phyloP scores from a whole-genome alignment of 805 yeast genomes.

The Myxozyma mucilagina region DNA sequence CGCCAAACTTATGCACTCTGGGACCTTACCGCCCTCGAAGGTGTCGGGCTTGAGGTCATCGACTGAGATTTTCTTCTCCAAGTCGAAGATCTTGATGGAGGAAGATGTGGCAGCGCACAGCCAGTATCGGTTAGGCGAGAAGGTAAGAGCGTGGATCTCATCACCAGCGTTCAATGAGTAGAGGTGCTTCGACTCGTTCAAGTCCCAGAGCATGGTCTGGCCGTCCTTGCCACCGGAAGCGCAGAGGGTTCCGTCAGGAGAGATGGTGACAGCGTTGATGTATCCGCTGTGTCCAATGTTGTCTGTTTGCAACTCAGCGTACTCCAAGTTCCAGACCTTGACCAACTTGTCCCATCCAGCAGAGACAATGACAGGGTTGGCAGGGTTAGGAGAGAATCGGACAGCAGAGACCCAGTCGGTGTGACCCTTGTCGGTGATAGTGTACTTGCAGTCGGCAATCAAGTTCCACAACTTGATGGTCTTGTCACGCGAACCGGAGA shows the following conservation, averaged over 20 bases:
- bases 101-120: slow-evolving; percentile 98
- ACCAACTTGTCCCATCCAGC: slow-evolving; percentile 99
- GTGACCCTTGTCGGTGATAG: slow-evolving; percentile 80
- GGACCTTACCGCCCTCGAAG: slow-evolving; percentile 86
- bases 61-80: slow-evolving; percentile 89
- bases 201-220: slow-evolving; percentile 96
- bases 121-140: slow-evolving; percentile 99
- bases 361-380: slow-evolving; percentile 77
- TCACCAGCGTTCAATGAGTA: slow-evolving; percentile 94
- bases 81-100: slow-evolving; percentile 97
- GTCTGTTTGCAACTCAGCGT: slow-evolving; percentile 87
- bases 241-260: slow-evolving; percentile 99
- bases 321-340: slow-evolving; percentile 93
- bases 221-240: slow-evolving; percentile 99
- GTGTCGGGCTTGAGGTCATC: slow-evolving; percentile 99
- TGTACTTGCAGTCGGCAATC: slow-evolving; percentile 93
- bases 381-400: slow-evolving; percentile 81
- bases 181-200: slow-evolving; percentile 77
- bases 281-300: slow-evolving; percentile 99
- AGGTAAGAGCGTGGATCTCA: slow-evolving; percentile 96
- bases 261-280: slow-evolving; percentile 93
- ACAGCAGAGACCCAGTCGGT: slow-evolving; percentile 98
- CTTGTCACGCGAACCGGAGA: slow-evolving; percentile 98
- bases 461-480: slow-evolving; percentile 99
- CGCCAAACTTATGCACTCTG: slow-evolving; percentile 96